Base-by-base conservation (phyloP, 108 stramenopile species). In the Schizochytrium sp. region DNA sequence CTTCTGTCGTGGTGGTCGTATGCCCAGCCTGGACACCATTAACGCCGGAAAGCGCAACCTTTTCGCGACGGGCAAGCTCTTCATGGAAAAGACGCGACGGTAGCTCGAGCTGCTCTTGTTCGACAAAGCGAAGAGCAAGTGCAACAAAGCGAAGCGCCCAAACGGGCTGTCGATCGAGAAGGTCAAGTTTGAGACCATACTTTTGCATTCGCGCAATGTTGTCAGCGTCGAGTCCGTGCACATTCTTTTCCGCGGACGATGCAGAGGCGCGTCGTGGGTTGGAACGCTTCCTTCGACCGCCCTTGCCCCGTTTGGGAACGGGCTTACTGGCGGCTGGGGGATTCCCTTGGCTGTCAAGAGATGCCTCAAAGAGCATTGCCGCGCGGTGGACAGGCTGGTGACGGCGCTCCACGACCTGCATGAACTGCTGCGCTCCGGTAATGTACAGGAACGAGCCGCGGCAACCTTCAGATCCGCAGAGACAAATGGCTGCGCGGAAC, bases 401-500 rank as follows among this genome's bases (percentile, higher is more conserved):
- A 45, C 76, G 76, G 6, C 76, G 45, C 48, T 83, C 51, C 10
- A 83, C 76, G 12, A 83, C 76, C 23, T 83, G 76, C 76, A 83
- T 83, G 51, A 53, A 83, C 51, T 83, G 76, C 76, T 83, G 76
- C 76, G 76, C 76, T 12, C 76, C 76, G 19, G 76, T 83, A 23
- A 53, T 83, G 76, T 83, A 83, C 18, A 83, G 28, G 51, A 83
- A 83, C 10, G 76, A 83, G 25, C 76, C 76, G 18, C 76, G 76
- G 76, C 76, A 83, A 12, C 76, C 76, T 23, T 83, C 76, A 12
- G 76, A 83, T n/a, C 76, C 76, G 28, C 76, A 83, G 23, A 83
- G 51, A 53, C 76, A 83, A 83, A 83, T 83, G 76, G 76, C 76
- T 6, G 76, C 76, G 45, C 76, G 45, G 23, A 83, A 83, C 51